Evolutionary conservation across 1,284 basidiomycete species (phyloP), one percentile per base, ranked within the genome.

Genomic region (Naganishia cerealis): DNA sequence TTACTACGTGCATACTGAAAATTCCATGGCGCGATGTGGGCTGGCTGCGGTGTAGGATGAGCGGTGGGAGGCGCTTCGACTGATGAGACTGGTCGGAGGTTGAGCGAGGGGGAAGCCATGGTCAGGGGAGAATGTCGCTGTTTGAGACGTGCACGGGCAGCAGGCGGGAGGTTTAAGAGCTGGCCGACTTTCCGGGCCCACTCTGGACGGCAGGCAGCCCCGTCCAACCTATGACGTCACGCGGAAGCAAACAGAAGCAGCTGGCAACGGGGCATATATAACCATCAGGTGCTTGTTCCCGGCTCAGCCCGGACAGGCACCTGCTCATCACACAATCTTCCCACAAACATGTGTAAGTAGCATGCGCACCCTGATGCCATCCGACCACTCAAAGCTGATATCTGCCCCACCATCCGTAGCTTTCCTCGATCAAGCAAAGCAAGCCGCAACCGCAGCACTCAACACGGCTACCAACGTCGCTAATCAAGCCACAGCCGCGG

Each of bases 341-440:
- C 21, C 15, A 24, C 21, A 50, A 50, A 50, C 21, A 50, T 50
- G 46, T 50, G 46, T 50, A 24, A 50, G 46, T 50, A 6, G 29
- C 29, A 9, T 13, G 40, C 21, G 46, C 46, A n/a, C 2, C 8
- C 7, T 50, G n/a, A 18, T 13, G 5, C 24, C 10, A 24, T 9
- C 10, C 24, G 8, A 50, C n/a, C 46, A 50, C 46, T n/a, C 46
- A 7, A 50, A 13, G n/a, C 36, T 55, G 13, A 9, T 33, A 26
- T 12, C 9, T 21, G 18, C 33, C 50, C 12, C 39, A 26, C 55
- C 10, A 16, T 21, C 13, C 54, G 1, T 38, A 56, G 63, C 63
- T 39, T 69, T 79, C 69, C 71, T 77, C 59, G 74, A 77, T 67
- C 78, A 78, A 75, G 75, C 75, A 68, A 74, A 74, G 62, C 43